Evolutionary conservation across 805 yeast species (phyloP).

Genomic region (Yarrowia bubula): DNA sequence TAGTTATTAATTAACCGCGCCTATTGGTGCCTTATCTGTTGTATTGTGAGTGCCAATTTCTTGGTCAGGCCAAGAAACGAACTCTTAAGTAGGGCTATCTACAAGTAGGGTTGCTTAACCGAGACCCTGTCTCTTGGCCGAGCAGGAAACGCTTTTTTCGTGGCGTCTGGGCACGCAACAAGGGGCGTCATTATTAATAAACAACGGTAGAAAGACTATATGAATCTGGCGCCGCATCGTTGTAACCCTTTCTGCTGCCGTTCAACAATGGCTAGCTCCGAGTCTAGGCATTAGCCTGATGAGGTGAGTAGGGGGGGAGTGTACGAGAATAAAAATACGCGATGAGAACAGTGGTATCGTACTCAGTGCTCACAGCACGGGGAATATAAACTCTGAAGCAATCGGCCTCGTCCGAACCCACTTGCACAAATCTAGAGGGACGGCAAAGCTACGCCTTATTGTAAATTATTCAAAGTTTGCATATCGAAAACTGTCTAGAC

Average conservation of each 20-base stretch:
- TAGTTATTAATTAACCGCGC: neutral
- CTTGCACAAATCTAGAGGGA: neutral
- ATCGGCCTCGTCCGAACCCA: neutral
- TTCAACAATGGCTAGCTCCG: neutral
- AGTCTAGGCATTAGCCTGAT: slow-evolving; percentile 16
- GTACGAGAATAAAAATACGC: too few relatives aligned
- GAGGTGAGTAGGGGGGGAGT: neutral
- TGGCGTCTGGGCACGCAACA: neutral
- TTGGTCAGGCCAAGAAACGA: too few relatives aligned
- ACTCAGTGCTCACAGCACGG: too few relatives aligned
- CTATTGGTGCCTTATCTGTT: too few relatives aligned
- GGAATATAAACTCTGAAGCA: neutral
- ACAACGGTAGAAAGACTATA: neutral
- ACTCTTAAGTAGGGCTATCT: too few relatives aligned
- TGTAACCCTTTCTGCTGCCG: neutral
- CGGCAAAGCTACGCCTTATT: neutral
- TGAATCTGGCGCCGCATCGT: neutral
- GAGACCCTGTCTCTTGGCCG: too few relatives aligned
- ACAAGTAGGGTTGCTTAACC: too few relatives aligned
- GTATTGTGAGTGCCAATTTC: too few relatives aligned
- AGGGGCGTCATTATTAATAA: neutral
- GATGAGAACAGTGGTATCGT: too few relatives aligned
- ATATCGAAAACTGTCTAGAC: neutral
- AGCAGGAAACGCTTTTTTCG: neutral
- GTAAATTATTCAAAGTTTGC: slow-evolving; percentile 3